Conservation (phyloP, 1,139 yeast genomes). For the Eremothecium sinecaudum region DNA sequence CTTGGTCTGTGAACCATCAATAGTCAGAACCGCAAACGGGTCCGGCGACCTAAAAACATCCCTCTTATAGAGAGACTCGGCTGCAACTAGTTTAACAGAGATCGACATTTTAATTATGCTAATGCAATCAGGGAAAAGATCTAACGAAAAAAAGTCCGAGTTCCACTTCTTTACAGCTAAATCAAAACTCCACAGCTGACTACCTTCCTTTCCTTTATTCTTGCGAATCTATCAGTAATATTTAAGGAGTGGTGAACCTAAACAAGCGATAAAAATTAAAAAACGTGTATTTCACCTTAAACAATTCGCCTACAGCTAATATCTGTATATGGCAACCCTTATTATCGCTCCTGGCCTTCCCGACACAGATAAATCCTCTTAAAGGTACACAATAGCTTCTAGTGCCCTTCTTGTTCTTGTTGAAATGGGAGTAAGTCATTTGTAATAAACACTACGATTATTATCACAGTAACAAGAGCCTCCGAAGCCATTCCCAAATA, state of each 20-base stretch:
- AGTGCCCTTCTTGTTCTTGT: too few relatives aligned
- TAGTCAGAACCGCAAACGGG: constrained; percentile 94
- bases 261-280: constrained; percentile 1
- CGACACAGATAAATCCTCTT: too few relatives aligned
- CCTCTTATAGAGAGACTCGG: constrained; percentile 89
- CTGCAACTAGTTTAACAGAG: constrained; percentile 81
- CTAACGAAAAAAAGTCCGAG: neutral
- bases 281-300: neutral
- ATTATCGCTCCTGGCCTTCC: too few relatives aligned
- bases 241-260: neutral
- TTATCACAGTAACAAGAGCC: too few relatives aligned
- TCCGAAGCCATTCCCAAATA: too few relatives aligned
- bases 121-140: neutral
- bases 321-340: too few relatives aligned
- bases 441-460: too few relatives aligned
- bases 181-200: neutral
- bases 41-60: constrained; percentile 95
- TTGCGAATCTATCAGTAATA: constrained; percentile 1
- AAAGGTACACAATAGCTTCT: too few relatives aligned
- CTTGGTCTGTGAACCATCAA: constrained; percentile 93
- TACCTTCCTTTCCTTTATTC: neutral
- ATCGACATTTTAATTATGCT: constrained; percentile 21
- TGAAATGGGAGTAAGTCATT: too few relatives aligned
- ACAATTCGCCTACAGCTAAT: constrained; percentile 1
- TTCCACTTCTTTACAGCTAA: neutral